Conservation (phyloP, 257 asterid species). For the Solanum peruvianum region DNA sequence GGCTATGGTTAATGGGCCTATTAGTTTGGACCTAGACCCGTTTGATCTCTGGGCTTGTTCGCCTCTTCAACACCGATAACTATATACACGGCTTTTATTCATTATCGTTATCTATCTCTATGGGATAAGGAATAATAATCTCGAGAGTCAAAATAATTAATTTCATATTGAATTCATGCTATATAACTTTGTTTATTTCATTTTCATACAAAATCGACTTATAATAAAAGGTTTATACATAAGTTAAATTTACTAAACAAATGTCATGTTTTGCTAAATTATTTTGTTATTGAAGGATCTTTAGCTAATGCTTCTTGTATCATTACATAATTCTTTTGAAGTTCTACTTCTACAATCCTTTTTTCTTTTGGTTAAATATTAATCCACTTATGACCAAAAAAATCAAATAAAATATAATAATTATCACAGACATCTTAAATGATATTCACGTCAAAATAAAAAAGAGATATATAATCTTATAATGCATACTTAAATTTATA, state of each 20-base stretch:
- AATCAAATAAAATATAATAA: too few relatives aligned
- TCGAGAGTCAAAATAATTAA: neutral
- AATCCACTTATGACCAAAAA: neutral
- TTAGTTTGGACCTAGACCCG: neutral
- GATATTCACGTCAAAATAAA: neutral
- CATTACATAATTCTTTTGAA: neutral
- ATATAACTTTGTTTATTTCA: neutral
- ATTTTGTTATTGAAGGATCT: neutral
- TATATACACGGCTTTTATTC: too few relatives aligned
- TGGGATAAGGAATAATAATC: neutral
- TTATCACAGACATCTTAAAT: neutral
- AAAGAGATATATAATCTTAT: too few relatives aligned
- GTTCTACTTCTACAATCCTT: neutral
- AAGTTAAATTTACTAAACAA: neutral
- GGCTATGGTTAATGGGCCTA: neutral
- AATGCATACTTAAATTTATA: too few relatives aligned
- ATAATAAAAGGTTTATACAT: too few relatives aligned
- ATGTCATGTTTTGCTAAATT: neutral
- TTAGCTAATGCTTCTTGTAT: neutral
- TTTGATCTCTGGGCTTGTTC: neutral
- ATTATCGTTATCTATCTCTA: fast-evolving
- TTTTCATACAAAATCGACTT: too few relatives aligned
- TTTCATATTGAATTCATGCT: too few relatives aligned
- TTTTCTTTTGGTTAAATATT: too few relatives aligned
- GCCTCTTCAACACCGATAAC: neutral